Base-by-base conservation (phyloP, 1,284 basidiomycete species). In the Baeospora myosura region DNA sequence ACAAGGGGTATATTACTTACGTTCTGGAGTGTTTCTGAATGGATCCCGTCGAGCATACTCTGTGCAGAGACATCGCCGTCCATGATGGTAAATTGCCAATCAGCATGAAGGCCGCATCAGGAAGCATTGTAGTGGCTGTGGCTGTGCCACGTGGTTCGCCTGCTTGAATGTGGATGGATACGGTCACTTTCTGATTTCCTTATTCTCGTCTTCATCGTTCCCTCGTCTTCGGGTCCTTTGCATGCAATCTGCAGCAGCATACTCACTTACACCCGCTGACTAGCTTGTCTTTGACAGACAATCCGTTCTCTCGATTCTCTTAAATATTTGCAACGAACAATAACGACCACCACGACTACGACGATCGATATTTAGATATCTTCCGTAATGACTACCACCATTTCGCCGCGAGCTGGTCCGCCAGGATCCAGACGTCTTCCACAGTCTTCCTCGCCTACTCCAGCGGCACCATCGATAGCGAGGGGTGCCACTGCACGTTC, bases 401-500 rank as follows among this genome's bases (percentile, higher is more conserved):
- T 40, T 24, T 42, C 37, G 34, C 41, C 46, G 31, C 39, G 43
- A 42, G 36, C 52, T 28, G 48, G 45, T 28, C 50, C 20, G 1
- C 21, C 45, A 16, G 29, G 47, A 52, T 60, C 66, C 42, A 59
- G 60, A 47, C 65, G 74, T 48, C 55, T 61, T 41, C 60, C 68
- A 22, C 58, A 71, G 31, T 65, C 74, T 21, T 57, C 72, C 29
- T 65, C 74, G 23, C 71, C 69, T 14, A 52, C 64, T 4, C 57
- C 70, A 3, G 58, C 58, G 2, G 46, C 66, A 6, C 39, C 61
- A 24, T 47, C 64, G 17, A 54, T 67, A 24, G 50, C 69, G 20
- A 63, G 68, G 45, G 62, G 67, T 34, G 61, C 68, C n/a, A 63
- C 70, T n/a, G 65, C 71, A 10, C 73, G 78, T 45, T 64, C 74